Percentiles rank a stretch among this genome's conserved stretches.
phyloP scores from a whole-genome alignment of 1,139 yeast genomes.

The Hyphopichia burtonii region DNA sequence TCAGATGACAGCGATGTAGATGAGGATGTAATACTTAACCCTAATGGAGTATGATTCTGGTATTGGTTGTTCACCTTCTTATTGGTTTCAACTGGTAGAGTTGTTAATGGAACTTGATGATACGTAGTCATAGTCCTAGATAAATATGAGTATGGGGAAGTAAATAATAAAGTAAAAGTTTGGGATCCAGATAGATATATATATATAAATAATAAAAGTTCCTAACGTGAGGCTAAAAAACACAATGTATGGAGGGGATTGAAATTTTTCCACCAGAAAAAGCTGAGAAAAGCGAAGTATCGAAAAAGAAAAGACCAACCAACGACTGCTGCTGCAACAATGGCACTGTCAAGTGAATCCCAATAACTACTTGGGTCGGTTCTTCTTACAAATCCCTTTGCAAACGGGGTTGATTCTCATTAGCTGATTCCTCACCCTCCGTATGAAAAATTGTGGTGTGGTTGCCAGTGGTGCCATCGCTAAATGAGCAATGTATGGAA shows the following conservation, averaged over 20 bases:
- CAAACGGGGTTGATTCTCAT: too few relatives aligned
- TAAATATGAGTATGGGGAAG: too few relatives aligned
- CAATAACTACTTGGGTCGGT: too few relatives aligned
- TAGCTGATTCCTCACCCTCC: too few relatives aligned
- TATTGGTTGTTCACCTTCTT: background rate
- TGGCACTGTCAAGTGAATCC: too few relatives aligned
- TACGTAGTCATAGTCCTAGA: conserved; percentile 7
- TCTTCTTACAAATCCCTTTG: too few relatives aligned
- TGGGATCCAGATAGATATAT: conserved; percentile 6
- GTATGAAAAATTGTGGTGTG: too few relatives aligned
- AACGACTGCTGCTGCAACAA: too few relatives aligned
- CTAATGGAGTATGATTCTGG: conserved; percentile 11
- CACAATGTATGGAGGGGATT: background rate
- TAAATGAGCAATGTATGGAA: background rate
- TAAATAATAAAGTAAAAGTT: too few relatives aligned
- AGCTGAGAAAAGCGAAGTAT: background rate
- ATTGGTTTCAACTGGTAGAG: conserved; percentile 1
- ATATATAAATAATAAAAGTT: conserved; percentile 4
- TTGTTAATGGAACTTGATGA: conserved; percentile 11
- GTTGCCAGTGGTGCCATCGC: background rate
- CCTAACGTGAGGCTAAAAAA: background rate
- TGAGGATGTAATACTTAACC: conserved; percentile 19
- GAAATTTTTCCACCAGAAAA: background rate
- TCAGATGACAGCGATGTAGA: conserved; percentile 23
- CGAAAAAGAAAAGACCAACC: background rate